Evolutionary conservation across 2,329 filamentous ascomycete species (phyloP), one percentile per base, ranked within the genome.

Genomic region (Ophiostoma australiae): DNA sequence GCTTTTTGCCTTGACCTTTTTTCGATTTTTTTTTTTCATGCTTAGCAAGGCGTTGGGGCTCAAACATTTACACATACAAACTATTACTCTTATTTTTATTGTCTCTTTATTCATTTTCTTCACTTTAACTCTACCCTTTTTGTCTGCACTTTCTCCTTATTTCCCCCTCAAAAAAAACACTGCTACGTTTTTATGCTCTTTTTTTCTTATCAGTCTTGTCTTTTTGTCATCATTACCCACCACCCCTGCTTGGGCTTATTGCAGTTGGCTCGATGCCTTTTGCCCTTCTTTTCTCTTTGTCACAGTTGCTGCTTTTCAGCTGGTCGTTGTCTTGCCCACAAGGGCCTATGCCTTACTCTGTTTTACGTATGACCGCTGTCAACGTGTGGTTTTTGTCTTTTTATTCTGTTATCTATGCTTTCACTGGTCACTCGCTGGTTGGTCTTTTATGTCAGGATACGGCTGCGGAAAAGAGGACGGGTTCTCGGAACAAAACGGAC

Each of bases 1-100:
- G 15, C 31, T 37, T 63, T 67, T 39, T 58, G 55, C 63, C 23
- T 69, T 69, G 68, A 67, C 63, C 23, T 69, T 71, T 70, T 39
- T 27, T 48, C n/a, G n/a, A 23, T 33, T 27, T 67, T 69, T 52
- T 27, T 7, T 41, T 44, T 31, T 63, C 41, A 55, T 65, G n/a
- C 31, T 61, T 67, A 55, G 44, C 35, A 44, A 31, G 67, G 67
- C 41, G 31, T 65, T 63, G 41, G 70, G 67, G 67, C 20, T 68
- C 67, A 66, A 58, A 58, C 52, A 48, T 48, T 48, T 33, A 63
- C 63, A 66, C 63, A 66, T 39, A 66, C 63, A 66, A 63, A 63
- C 58, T 33, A 63, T 63, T 63, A 63, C 58, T 63, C 27, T 52
- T 17, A 20, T 44, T 68, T 23, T 33, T 65, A 31, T 72, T 23